Evolutionary conservation across 1,139 yeast species (phyloP).

Genomic region (Blastobotrys aristatus): DNA sequence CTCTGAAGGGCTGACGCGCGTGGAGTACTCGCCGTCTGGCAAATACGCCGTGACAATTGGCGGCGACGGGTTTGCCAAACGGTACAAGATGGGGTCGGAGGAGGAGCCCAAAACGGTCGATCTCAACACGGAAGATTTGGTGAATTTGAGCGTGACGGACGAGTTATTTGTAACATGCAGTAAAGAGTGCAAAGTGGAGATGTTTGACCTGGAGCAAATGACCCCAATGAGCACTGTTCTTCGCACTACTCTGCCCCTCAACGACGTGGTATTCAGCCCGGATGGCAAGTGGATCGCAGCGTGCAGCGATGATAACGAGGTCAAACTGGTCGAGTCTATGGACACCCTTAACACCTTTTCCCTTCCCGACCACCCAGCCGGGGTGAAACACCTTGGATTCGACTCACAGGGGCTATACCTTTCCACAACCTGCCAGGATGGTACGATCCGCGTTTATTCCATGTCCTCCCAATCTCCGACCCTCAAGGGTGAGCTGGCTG

Average conservation of each 20-base stretch:
- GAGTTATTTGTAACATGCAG: conserved; percentile 33
- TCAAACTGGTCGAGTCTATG: conserved; percentile 50
- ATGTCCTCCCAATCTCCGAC: conserved; percentile 43
- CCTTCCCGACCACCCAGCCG: conserved; percentile 41
- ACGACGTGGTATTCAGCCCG: conserved; percentile 62
- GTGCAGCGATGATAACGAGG: conserved; percentile 73
- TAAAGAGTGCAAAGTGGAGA: conserved; percentile 35
- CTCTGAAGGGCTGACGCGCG: conserved; percentile 33
- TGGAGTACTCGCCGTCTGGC: conserved; percentile 35
- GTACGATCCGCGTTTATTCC: conserved; percentile 60
- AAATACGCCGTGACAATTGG: conserved; percentile 36
- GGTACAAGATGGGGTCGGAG: conserved; percentile 30
- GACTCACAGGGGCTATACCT: conserved; percentile 55
- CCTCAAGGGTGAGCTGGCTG: conserved; percentile 34
- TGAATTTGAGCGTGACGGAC: conserved; percentile 19
- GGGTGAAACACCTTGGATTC: conserved; percentile 55
- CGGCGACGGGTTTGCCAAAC: conserved; percentile 34
- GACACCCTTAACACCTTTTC: conserved; percentile 36
- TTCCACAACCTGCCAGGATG: conserved; percentile 62
- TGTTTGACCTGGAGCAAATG: conserved; percentile 29
- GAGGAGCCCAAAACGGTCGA: conserved; percentile 33
- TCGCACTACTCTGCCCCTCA: conserved; percentile 53
- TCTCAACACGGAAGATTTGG: conserved; percentile 28
- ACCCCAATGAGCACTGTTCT: conserved; percentile 25
- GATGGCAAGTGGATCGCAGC: conserved; percentile 64